Base-by-base conservation (phyloP, 1,284 basidiomycete species). In the Trichosporon sp. region DNA sequence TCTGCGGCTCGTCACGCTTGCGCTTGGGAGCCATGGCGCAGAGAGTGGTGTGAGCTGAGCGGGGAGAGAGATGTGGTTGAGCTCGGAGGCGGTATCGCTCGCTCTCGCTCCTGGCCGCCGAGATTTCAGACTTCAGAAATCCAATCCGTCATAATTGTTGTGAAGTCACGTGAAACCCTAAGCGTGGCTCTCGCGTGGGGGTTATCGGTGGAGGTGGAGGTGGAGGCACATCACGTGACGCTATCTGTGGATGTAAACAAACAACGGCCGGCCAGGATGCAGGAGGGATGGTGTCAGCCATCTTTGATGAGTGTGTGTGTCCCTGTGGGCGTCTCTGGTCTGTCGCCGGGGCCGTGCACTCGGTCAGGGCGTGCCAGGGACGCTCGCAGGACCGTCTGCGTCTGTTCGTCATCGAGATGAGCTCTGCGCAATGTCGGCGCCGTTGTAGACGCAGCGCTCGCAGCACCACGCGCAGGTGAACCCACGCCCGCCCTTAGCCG, bases 21-120 rank as follows among this genome's bases (percentile, higher is more conserved):
- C 80, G 66, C 70, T 81, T 81, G 8, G 71, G 34, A 4, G 68
- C 73, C 75, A 80, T 77, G 13, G 60, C 53, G 56, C 56, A 31
- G 18, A 31, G 29, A 7, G n/a, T 8, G 2, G 44, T n/a, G 56
- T 31, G 56, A 60, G 56, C 27, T n/a, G 53, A 31, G 27, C 27
- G 29, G 34, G 62, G 23, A 21, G 18, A 21, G 62, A 29, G 42
- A 9, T 13, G 31, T 53, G 2, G 34, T 13, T 5, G 62, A 34
- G 38, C 2, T 13, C 13, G 34, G n/a, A 29, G 27, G 32, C 21
- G 15, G 12, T 5, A 29, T 12, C 5, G 27, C 15, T 31, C 9
- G 27, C 4, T 29, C 25, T 23, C 5, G 1, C 51, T 11, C 15
- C 21, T 25, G 25, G 25, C 6, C 1, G 4, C 29, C 9, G 56